phyloP scores from a whole-genome alignment of 345 rosid species.

The Populus nigra region DNA sequence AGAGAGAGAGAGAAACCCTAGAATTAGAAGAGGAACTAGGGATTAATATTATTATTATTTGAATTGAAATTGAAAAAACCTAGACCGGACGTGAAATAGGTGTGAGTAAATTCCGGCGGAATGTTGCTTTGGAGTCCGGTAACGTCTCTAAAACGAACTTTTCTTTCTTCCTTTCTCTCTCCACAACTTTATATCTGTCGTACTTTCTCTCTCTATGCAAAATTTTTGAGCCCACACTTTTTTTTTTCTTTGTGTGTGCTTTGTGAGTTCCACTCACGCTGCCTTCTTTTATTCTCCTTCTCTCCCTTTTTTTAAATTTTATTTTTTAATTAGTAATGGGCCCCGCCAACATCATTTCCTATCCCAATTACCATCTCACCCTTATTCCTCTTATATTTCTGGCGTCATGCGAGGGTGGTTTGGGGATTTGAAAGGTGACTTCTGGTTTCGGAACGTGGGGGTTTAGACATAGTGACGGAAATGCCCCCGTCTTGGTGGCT shows the following conservation, averaged over 20 bases:
- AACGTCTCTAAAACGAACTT: slow-evolving; percentile 59
- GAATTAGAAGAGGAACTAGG: no score
- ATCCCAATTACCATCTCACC: slow-evolving; percentile 19
- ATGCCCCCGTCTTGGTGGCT: not conserved
- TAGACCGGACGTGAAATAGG: slow-evolving; percentile 61
- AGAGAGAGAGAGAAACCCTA: no score
- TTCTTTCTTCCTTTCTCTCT: slow-evolving; percentile 11
- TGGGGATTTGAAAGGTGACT: not conserved
- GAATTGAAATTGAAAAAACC: slow-evolving; percentile 19
- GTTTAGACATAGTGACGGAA: not conserved
- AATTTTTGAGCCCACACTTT: slow-evolving; percentile 33
- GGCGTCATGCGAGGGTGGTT: not conserved
- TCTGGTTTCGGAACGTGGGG: not conserved
- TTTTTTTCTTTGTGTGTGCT: slow-evolving; percentile 21
- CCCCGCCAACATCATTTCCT: slow-evolving; percentile 19
- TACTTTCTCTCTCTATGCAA: slow-evolving; percentile 22
- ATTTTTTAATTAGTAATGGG: not conserved
- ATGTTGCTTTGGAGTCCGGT: slow-evolving; percentile 69
- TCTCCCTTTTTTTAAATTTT: not conserved
- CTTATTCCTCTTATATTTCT: not conserved
- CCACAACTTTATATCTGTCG: no score
- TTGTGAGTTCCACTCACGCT: slow-evolving; percentile 51
- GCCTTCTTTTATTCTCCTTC: slow-evolving; percentile 7
- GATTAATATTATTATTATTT: no score
- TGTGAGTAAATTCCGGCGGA: slow-evolving; percentile 66